These are phyloP conservation scores for Talaromyces proteolyticus DNA, from an alignment of 495 filamentous ascomycete species.

Conservation along the genomic window DNA sequence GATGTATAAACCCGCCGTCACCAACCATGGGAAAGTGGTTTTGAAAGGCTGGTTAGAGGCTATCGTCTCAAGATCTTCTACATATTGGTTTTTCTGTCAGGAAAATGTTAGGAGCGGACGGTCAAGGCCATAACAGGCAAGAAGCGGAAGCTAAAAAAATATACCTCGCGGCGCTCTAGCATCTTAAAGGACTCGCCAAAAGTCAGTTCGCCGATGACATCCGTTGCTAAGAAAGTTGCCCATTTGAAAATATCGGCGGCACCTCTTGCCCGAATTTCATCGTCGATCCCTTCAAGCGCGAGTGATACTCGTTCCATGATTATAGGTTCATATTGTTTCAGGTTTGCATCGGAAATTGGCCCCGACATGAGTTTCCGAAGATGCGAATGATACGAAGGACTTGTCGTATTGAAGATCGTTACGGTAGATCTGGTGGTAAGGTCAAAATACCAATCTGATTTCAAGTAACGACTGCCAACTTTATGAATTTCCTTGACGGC, in stretches of 20 bases:
- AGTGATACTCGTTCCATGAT: slow-evolving; percentile 15
- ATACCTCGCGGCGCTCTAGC: slow-evolving; percentile 31
- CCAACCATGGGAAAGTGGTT: slow-evolving; percentile 1
- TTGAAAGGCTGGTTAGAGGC: background rate
- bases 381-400: slow-evolving; percentile 14
- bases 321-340: slow-evolving; percentile 12
- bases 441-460: slow-evolving; percentile 5
- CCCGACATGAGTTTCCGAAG: slow-evolving; percentile 18
- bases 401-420: slow-evolving; percentile 20
- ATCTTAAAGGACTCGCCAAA: slow-evolving; percentile 43
- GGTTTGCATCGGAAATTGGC: slow-evolving; percentile 24
- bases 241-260: slow-evolving; percentile 34
- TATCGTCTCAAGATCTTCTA: background rate
- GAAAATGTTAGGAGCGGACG: no score
- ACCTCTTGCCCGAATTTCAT: slow-evolving; percentile 14
- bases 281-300: slow-evolving; percentile 17
- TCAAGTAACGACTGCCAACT: slow-evolving; percentile 4
- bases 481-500: slow-evolving; percentile 6
- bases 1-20: background rate
- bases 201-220: slow-evolving; percentile 38
- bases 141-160: background rate
- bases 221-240: slow-evolving; percentile 39
- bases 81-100: background rate
- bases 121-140: background rate
- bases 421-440: slow-evolving; percentile 6